phyloP scores from a whole-genome alignment of 148 eudicot genomes.

The Spergularia bocconei region DNA sequence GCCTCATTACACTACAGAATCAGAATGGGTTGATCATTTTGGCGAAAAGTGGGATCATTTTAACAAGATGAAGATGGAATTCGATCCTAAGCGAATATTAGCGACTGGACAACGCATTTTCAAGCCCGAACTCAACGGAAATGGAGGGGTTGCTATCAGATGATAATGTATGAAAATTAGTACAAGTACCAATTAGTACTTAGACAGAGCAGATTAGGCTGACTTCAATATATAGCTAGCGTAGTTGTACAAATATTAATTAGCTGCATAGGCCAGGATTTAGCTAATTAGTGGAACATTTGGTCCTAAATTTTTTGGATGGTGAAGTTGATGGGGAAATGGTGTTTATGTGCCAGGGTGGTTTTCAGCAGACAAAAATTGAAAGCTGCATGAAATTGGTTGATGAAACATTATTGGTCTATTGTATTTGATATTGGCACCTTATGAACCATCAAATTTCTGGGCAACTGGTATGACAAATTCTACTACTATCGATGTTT shows the following conservation, averaged over 20 bases:
- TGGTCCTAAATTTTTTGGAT: background rate
- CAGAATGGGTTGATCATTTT: conserved; percentile 74
- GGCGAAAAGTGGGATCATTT: conserved; percentile 65
- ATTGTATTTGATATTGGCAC: background rate
- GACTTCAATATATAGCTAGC: conserved; percentile 10
- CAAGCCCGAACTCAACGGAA: conserved; percentile 24
- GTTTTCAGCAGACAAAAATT: background rate
- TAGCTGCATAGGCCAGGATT: conserved; percentile 25
- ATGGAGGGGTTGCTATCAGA: conserved; percentile 19
- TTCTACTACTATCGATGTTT: background rate
- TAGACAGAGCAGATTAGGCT: conserved; percentile 4
- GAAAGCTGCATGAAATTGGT: background rate
- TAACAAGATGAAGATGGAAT: conserved; percentile 47
- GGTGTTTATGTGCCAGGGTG: background rate
- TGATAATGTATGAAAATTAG: conserved; percentile 6
- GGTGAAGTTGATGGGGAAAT: background rate
- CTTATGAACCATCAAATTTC: background rate
- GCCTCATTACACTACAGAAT: conserved; percentile 63
- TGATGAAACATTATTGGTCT: background rate
- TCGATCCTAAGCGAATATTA: conserved; percentile 64
- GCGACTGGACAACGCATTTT: conserved; percentile 85
- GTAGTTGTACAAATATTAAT: background rate
- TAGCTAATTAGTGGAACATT: conserved; percentile 2
- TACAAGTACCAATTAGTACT: background rate
- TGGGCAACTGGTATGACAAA: background rate